Conservation (phyloP, 2,329 filamentous ascomycete species). For the Ascochyta lentis region DNA sequence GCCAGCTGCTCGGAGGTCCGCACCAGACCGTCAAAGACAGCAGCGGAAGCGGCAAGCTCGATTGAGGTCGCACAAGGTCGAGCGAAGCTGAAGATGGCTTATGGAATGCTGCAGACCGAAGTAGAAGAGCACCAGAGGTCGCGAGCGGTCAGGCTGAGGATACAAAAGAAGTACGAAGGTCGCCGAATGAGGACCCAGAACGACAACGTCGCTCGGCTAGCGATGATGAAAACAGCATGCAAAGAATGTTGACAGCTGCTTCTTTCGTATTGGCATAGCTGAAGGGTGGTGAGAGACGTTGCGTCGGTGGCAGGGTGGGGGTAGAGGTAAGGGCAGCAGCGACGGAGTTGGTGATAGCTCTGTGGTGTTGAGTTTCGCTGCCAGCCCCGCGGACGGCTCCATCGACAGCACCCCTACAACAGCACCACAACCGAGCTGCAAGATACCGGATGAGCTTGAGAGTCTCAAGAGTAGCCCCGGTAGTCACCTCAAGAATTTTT, state of each 20-base stretch:
- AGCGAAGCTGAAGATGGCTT: background rate
- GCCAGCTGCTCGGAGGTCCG: slow-evolving; percentile 2
- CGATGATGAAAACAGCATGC: background rate
- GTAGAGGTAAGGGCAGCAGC: background rate
- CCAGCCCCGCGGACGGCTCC: background rate
- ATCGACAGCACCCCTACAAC: slow-evolving; percentile 1
- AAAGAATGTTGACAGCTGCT: background rate
- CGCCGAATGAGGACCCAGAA: background rate
- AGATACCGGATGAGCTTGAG: background rate
- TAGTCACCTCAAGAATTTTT: background rate
- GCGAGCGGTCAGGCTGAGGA: background rate
- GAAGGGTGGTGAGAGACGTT: too few species aligned
- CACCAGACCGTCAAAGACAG: background rate
- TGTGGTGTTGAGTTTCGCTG: slow-evolving; percentile 13
- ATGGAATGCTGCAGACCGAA: background rate
- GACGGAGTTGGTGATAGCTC: slow-evolving; percentile 1
- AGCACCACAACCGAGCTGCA: background rate
- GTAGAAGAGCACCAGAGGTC: background rate
- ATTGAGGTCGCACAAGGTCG: background rate
- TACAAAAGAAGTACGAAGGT: background rate
- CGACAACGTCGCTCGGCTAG: background rate
- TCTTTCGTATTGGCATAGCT: background rate
- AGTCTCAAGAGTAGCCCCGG: background rate
- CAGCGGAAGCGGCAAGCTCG: background rate
- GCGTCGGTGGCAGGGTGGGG: background rate